Percentiles rank a stretch among this genome's conserved stretches.
Conservation (phyloP, 2,329 filamentous ascomycete species). For the Sclerotinia glacialis region DNA sequence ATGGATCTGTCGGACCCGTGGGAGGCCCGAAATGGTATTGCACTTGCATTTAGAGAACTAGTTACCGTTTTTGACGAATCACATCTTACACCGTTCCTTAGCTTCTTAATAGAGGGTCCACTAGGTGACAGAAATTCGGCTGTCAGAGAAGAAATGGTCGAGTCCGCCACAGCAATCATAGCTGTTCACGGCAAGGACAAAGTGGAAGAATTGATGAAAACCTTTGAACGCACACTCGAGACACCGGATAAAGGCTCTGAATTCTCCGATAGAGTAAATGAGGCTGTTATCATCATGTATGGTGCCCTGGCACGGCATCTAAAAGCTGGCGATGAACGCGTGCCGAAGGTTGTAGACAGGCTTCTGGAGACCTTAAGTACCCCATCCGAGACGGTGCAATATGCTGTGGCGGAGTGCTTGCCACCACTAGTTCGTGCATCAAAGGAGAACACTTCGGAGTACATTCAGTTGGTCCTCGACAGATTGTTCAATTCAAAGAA, state of each 20-base stretch:
- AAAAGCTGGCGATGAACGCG: conserved; percentile 76
- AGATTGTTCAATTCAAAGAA: conserved; percentile 83
- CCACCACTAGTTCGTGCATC: conserved; percentile 86
- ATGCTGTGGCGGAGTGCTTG: conserved; percentile 89
- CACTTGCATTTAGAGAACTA: conserved; percentile 80
- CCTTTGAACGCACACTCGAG: conserved; percentile 86
- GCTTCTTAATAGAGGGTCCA: conserved; percentile 84
- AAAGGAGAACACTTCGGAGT: conserved; percentile 71
- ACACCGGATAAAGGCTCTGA: conserved; percentile 78
- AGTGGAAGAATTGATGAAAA: conserved; percentile 86
- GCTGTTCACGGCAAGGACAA: conserved; percentile 75
- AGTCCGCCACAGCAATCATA: conserved; percentile 80
- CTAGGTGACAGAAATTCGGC: conserved; percentile 76
- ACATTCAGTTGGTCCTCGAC: conserved; percentile 77
- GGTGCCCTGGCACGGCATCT: conserved; percentile 89
- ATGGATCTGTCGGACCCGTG: conserved; percentile 84
- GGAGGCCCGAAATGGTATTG: conserved; percentile 88
- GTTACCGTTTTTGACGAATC: conserved; percentile 64
- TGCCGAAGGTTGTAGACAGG: conserved; percentile 83
- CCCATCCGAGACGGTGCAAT: conserved; percentile 94
- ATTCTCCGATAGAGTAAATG: conserved; percentile 84
- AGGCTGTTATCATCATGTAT: conserved; percentile 96
- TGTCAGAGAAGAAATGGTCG: conserved; percentile 87
- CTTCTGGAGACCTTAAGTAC: conserved; percentile 85
- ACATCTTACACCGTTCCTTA: conserved; percentile 73